Evolutionary conservation across 2,329 filamentous ascomycete species (phyloP).

Genomic region (Aspergillus udagawae): DNA sequence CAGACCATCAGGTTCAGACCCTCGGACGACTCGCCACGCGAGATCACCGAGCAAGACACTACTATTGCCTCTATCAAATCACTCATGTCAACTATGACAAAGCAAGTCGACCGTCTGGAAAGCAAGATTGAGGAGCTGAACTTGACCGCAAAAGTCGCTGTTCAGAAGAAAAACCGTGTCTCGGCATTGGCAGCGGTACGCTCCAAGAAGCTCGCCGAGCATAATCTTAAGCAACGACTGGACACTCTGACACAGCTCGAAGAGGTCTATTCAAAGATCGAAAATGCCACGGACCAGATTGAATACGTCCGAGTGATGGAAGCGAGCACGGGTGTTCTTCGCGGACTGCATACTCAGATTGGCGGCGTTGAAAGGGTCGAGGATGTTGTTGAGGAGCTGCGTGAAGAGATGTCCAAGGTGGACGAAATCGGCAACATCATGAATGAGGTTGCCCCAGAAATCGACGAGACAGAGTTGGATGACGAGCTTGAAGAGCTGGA

Average conservation of each 20-base stretch:
- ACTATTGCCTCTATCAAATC: constrained; percentile 76
- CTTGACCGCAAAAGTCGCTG: constrained; percentile 62
- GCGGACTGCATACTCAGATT: constrained; percentile 68
- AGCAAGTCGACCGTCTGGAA: constrained; percentile 63
- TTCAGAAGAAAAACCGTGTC: constrained; percentile 67
- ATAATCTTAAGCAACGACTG: constrained; percentile 65
- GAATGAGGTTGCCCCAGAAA: constrained; percentile 55
- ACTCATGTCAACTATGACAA: constrained; percentile 64
- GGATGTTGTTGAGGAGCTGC: constrained; percentile 67
- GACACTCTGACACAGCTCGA: constrained; percentile 77
- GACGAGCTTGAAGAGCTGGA: constrained; percentile 80
- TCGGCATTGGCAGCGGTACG: constrained; percentile 74
- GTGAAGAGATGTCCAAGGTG: constrained; percentile 73
- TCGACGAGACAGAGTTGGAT: constrained; percentile 82
- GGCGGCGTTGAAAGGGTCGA: constrained; percentile 75
- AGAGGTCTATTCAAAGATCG: constrained; percentile 74
- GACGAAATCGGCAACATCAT: constrained; percentile 80
- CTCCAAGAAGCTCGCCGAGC: constrained; percentile 77
- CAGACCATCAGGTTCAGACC: constrained; percentile 70
- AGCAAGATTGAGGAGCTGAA: constrained; percentile 49
- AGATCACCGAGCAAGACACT: constrained; percentile 72
- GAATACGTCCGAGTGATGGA: constrained; percentile 81
- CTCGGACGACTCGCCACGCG: constrained; percentile 42
- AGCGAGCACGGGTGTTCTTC: constrained; percentile 68
- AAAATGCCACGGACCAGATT: constrained; percentile 80